Conservation (phyloP, 371 early-diverging fungal species). For the Lichtheimia ornata region DNA sequence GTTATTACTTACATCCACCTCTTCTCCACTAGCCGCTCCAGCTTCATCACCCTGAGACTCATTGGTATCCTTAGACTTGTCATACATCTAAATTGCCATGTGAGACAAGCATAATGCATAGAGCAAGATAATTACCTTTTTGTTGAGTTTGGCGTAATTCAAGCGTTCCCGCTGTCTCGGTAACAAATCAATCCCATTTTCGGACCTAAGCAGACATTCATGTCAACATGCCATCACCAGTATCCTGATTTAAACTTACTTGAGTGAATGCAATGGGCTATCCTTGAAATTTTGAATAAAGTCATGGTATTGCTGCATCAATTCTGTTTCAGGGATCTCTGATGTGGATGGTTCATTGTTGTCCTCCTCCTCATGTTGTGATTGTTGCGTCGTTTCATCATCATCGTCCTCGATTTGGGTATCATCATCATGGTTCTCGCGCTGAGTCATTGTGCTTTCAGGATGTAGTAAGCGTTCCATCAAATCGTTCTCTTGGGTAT, state of each 20-base stretch:
- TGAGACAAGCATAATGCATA: background rate
- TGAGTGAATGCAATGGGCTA: conserved; percentile 26
- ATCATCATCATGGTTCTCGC: background rate
- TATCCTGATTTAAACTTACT: conserved; percentile 10
- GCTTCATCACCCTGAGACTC: background rate
- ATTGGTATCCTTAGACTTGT: background rate
- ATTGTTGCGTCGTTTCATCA: conserved; percentile 13
- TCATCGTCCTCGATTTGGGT: conserved; percentile 11
- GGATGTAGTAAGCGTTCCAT: conserved; percentile 4
- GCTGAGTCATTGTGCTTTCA: background rate
- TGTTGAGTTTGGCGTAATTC: conserved; percentile 5
- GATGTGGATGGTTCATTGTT: conserved; percentile 3
- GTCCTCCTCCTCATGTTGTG: background rate
- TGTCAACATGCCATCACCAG: too few species aligned
- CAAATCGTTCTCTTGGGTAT: background rate
- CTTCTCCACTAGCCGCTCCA: background rate
- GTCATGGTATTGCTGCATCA: conserved; percentile 12
- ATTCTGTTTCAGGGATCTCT: conserved; percentile 13
- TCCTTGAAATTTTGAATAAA: conserved; percentile 13
- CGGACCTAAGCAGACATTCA: background rate
- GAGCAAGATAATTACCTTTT: background rate
- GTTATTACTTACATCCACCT: background rate
- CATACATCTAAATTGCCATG: background rate
- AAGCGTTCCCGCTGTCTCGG: conserved; percentile 19
- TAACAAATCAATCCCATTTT: conserved; percentile 6